Base-by-base conservation (phyloP, 148 eudicot genomes). In the Diospyros kaki region DNA sequence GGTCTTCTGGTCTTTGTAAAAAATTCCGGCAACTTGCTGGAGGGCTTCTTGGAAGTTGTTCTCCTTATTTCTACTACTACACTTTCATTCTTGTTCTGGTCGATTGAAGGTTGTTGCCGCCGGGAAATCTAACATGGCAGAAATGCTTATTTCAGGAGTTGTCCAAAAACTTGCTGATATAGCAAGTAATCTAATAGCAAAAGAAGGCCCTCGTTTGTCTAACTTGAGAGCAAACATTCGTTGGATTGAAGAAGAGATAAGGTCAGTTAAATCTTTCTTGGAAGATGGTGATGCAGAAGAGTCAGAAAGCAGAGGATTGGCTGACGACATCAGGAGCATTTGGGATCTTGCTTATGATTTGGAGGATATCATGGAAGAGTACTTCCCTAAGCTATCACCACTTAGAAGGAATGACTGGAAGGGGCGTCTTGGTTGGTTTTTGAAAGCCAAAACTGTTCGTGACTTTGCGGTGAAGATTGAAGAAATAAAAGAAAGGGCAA, bases 201-300 rank as follows among this genome's bases (percentile, higher is more conserved):
- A 50, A 45, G 65, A 39, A 48, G 68, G 73, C 15, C 13, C 66
- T 56, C 64, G 78, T n/a, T 9, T 66, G 65, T 45, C 17, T 58
- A 1, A 42, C 14, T 56, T 67, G 58, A 39, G 7, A 12, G 66
- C n/a, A 17, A 40, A 62, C 10, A 68, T 4, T 17, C 58, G 53
- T 5, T 76, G 73, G 78, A 67, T 76, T 12, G 66, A 58, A 58
- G 12, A 46, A 9, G 42, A 67, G 14, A 67, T 76, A 73, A 76
- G 58, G 28, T 38, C 2, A 28, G 10, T 76, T 7, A 65, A 68
- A 46, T 55, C 78, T 12, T 76, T 17, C 54, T 50, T 76, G 38
- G 8, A 48, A 48, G 52, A 48, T 48, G 52, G 0, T 48, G 52
- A 48, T 48, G 52, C 52, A 4, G 8, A 48, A 4, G 6, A 48